Conservation (phyloP, 805 yeast genomes). For the Candida ascalaphidarum region DNA sequence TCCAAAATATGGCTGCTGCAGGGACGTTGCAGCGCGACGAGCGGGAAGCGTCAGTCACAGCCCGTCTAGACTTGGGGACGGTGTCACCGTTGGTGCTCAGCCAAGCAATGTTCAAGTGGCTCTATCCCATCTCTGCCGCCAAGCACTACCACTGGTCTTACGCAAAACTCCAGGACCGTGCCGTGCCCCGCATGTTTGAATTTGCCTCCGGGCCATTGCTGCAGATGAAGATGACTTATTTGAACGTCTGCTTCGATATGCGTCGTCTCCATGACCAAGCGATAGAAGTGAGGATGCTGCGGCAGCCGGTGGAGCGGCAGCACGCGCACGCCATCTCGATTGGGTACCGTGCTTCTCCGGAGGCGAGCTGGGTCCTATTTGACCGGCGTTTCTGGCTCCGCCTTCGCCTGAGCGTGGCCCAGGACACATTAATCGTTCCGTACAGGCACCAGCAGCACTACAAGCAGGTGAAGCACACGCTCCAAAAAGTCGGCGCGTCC, state of each 20-base stretch:
- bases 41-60: too few relatives aligned
- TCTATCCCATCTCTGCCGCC: slow-evolving; percentile 21
- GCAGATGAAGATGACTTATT: slow-evolving; percentile 3
- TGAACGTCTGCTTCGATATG: slow-evolving; percentile 15
- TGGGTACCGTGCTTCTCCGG: neutral
- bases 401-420: too few relatives aligned
- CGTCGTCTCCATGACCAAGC: neutral
- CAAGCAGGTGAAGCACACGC: too few relatives aligned
- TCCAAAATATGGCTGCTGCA: neutral
- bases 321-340: slow-evolving; percentile 3
- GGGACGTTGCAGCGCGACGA: neutral
- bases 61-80: too few relatives aligned
- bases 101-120: slow-evolving; percentile 16
- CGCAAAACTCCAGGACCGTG: slow-evolving; percentile 25
- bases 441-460: too few relatives aligned
- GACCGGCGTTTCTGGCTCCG: slow-evolving; percentile 35
- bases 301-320: slow-evolving; percentile 14
- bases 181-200: slow-evolving; percentile 16
- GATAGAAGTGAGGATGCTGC: slow-evolving; percentile 5
- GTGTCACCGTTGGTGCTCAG: slow-evolving; percentile 17
- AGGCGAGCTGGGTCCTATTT: slow-evolving; percentile 24
- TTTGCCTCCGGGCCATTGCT: slow-evolving; percentile 1
- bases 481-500: too few relatives aligned
- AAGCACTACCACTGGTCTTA: slow-evolving; percentile 31
- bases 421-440: too few relatives aligned